Evolutionary conservation across 2,329 filamentous ascomycete species (phyloP), one percentile per base, ranked within the genome.

Genomic region (Fonsecaea nubica): DNA sequence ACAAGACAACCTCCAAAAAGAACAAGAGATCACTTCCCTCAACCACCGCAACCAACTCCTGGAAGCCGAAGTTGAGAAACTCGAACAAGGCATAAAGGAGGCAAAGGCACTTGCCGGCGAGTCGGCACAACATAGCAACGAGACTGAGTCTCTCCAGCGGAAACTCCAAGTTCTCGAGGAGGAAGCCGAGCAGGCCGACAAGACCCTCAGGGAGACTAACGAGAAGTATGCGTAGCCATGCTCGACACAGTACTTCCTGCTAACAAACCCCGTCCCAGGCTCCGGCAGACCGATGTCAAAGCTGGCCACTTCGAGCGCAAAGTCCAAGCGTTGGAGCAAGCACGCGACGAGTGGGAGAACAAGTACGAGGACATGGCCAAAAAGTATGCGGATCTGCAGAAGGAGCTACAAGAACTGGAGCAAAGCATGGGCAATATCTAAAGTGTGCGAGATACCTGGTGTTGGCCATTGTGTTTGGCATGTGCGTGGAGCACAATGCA

Each of bases 231-330:
- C 84, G 61, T 62, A 33, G 10, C 52, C 45, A 4, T 5, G 10
- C 4, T 50, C 10, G 10, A 50, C 18, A 25, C 8, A 50, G 30
- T 50, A 7, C 25, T 30, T 50, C 45, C 45, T 30, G 21, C 45
- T 50, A 50, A 50, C 10, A 50, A 25, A 3, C 6, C 45, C 45
- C 42, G 7, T 50, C 42, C 55, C 75, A 99, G 95, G 85, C 92
- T 98, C 78, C 93, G 95, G 80, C 93, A 97, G 85, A 97, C 95
- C 83, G 95, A 99, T 80, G 93, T 98, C 84, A 98, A 98, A 87
- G 93, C 94, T 77, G 95, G 94, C 76, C 94, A 99, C 85, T 98
- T 94, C 83, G 95, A 99, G 86, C 95, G 95, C 83, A 98, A 98
- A 87, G 95, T 98, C 75, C 92, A 97, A 82, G 94, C 95, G 76